Evolutionary conservation across 2,329 filamentous ascomycete genomes (phyloP), one percentile per base, ranked within the genome.

Genomic region (Coniochaeta sp.): DNA sequence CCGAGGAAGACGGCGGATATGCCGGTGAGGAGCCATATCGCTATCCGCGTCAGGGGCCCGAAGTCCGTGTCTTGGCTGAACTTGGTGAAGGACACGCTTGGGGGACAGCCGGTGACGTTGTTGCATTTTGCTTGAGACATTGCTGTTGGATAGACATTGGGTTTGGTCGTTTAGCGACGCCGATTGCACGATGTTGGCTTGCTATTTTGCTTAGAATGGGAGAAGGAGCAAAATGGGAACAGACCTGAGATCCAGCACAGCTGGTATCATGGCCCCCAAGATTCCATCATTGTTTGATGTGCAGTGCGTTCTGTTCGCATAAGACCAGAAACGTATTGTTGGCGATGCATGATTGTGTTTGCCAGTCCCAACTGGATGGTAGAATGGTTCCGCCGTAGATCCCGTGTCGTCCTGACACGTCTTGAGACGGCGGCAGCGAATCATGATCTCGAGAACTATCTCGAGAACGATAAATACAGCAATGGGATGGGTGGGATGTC

Each of bases 1-100:
- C 31, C 12, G 18, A 50, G 32, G 18, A 50, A 50, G 24, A 50
- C 32, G 3, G 48, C 24, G 14, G 48, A 24, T 10, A 40, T 22
- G 10, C 48, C 38, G 18, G 32, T 38, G 9, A 50, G 48, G 22
- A 50, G 33, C 48, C 48, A 50, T 26, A 50, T 38, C 22, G 32
- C 48, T 13, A 50, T 28, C 16, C 48, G 24, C 30, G 38, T 50
- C 20, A 22, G 14, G 16, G 48, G 48, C 3, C 48, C 48, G 13
- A 50, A 30, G 32, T 50, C 48, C 26, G 40, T 32, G 22, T 50
- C 38, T 42, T 26, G 10, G 38, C 4, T 5, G 20, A 42, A 42
- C 38, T 42, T 42, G 18, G 38, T 24, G 20, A 42, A 42, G 7
- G 38, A 22, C 2, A 42, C 38, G 38, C 38, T 42, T 42, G 38